Conservation (phyloP, 2,329 filamentous ascomycete species). For the Aspergillus pseudotamarii region DNA sequence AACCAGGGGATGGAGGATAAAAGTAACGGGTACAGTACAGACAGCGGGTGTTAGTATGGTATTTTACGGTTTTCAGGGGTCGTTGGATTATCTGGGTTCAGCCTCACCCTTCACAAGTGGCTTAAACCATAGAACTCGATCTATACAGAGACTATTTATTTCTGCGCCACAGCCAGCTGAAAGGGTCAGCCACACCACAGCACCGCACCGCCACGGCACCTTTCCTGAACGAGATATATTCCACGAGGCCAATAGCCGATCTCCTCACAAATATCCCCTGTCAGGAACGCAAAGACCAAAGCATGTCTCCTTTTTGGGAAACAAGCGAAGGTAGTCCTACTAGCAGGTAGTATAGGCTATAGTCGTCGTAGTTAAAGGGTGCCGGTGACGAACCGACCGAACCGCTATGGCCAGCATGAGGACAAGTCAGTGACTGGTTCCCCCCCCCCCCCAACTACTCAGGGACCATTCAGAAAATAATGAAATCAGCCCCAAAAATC, state of each 20-base stretch:
- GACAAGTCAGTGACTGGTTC: background rate
- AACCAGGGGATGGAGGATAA: background rate
- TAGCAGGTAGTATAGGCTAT: background rate
- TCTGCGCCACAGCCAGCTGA: background rate
- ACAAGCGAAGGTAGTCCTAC: background rate
- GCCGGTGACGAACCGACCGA: background rate
- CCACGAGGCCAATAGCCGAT: background rate
- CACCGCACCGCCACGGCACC: background rate
- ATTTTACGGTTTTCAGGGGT: background rate
- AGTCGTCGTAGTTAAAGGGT: background rate
- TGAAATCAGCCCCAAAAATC: background rate
- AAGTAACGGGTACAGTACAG: background rate
- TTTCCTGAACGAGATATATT: background rate
- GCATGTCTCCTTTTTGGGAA: background rate
- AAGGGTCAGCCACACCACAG: background rate
- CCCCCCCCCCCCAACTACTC: background rate
- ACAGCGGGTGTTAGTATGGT: background rate
- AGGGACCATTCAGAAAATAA: background rate
- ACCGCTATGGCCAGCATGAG: conserved; percentile 8
- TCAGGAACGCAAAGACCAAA: background rate
- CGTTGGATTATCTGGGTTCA: background rate
- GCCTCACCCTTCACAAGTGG: background rate
- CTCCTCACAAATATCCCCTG: too few relatives aligned
- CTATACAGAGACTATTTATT: too few relatives aligned
- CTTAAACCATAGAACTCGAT: too few relatives aligned